Percentiles rank a stretch among this genome's conserved stretches.
Evolutionary conservation across 345 rosid genomes (phyloP).

Genomic region (Iberis pinnata): DNA sequence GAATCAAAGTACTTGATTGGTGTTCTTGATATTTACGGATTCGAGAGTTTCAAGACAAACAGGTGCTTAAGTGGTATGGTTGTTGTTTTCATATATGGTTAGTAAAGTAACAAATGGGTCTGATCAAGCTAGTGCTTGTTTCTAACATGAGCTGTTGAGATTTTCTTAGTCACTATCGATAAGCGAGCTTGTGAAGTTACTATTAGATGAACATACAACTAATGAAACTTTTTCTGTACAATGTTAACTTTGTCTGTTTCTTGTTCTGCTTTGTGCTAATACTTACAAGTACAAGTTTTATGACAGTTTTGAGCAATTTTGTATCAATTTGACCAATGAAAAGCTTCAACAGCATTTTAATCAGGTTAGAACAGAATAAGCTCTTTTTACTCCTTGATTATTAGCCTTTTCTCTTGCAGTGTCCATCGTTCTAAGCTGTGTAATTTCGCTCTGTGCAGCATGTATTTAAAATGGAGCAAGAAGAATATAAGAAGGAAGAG

Average conservation of each 20-base stretch:
- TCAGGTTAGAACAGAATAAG: constrained; percentile 55
- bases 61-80: constrained; percentile 87
- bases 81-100: constrained; percentile 35
- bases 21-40: constrained; percentile 97
- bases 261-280: constrained; percentile 9
- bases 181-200: constrained; percentile 7
- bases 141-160: constrained; percentile 5
- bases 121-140: constrained; percentile 7
- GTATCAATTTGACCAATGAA: constrained; percentile 98
- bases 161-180: constrained; percentile 3
- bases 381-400: constrained; percentile 5
- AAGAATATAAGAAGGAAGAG: constrained; percentile 92
- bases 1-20: constrained; percentile 79
- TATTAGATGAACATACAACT: background rate
- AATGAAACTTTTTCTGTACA: background rate
- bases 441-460: constrained; percentile 51
- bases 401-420: constrained; percentile 20
- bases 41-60: constrained; percentile 99
- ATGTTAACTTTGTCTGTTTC: constrained; percentile 5
- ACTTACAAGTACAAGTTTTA: constrained; percentile 13
- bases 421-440: constrained; percentile 23
- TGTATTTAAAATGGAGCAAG: constrained; percentile 99
- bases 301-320: constrained; percentile 98
- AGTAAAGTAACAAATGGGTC: constrained; percentile 29
- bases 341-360: constrained; percentile 98